Base-by-base conservation (phyloP, 441 rosid species). In the Codiaeum variegatum region DNA sequence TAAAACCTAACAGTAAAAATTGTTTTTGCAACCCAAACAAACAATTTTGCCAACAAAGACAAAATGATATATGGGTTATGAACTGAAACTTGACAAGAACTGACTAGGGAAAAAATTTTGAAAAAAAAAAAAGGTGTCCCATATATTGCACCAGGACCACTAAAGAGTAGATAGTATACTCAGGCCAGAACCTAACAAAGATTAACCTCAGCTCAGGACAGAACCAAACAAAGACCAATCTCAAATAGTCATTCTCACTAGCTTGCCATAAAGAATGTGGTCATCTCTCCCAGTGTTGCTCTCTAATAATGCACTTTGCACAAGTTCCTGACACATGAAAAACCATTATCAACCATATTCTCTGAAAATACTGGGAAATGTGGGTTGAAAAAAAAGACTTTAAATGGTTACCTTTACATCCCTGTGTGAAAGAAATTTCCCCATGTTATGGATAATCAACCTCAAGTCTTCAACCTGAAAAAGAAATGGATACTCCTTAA, bases 241-340 rank as follows among this genome's bases (percentile, higher is more conserved):
- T 87, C 78, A 88, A 49, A 83, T 65, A 46, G 85, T 74, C 88
- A 88, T 78, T 75, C 81, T 79, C 66, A 88, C 95, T 55, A 95
- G 92, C 86, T 90, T 93, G 66, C 80, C 80, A 72, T 95, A 95
- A 51, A 95, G 85, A 74, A 95, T 88, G 68, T 90, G 90, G 73
- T 91, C 97, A 79, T 95, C 98, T 79, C 99, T 86, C 73, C 97
- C 99, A 0, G 96, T 90, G 88, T 88, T 88, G 91, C 95, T 95
- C 88, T 90, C 95, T 58, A 93, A 75, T 78, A 90, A 82, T 13
- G 98, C 98, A 79, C 95, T 89, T 73, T 89, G 97, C 80, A 87
- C 99, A 28, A 95, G 91, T 73, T 95, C 99, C 99, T 95, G 86
- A 74, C 75, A 63, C 51, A 67, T 29, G 3, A 60, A 40, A 32